These are phyloP conservation scores for Ammopiptanthus mongolicus DNA, from an alignment of 306 rosid species.

Conservation along the genomic window DNA sequence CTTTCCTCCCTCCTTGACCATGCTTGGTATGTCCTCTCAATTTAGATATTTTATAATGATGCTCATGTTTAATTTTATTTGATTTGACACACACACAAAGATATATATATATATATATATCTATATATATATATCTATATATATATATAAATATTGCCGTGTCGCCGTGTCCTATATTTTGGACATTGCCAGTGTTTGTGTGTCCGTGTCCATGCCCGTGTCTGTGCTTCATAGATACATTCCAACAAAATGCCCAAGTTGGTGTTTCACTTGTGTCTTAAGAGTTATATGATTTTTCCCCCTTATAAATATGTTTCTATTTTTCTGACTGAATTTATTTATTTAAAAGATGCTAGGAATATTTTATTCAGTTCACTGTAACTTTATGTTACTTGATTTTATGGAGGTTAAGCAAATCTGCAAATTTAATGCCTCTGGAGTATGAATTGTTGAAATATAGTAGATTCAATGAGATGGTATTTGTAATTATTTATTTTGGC, in stretches of 20 bases:
- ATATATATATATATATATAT: too few species aligned
- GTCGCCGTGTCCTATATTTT: too few species aligned
- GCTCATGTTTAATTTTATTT: too few species aligned
- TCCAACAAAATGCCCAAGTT: not conserved
- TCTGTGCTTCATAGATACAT: too few species aligned
- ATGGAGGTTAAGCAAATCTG: constrained; percentile 1
- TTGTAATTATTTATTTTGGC: not conserved
- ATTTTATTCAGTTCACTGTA: not conserved
- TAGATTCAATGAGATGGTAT: not conserved
- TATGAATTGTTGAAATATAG: not conserved
- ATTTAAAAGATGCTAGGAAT: not conserved
- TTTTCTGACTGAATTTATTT: not conserved
- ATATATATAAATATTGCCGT: too few species aligned
- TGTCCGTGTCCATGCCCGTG: too few species aligned
- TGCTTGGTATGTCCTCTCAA: too few species aligned
- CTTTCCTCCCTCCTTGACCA: too few species aligned
- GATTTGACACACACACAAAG: too few species aligned
- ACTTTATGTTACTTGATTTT: constrained; percentile 10
- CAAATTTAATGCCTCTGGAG: not conserved
- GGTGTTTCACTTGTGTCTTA: not conserved
- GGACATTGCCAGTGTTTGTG: too few species aligned
- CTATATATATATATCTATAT: too few species aligned
- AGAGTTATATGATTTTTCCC: not conserved
- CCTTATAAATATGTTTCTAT: not conserved
- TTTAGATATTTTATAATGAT: too few species aligned